phyloP scores from a whole-genome alignment of 1,284 basidiomycete species.

The Cronartium quercuum region DNA sequence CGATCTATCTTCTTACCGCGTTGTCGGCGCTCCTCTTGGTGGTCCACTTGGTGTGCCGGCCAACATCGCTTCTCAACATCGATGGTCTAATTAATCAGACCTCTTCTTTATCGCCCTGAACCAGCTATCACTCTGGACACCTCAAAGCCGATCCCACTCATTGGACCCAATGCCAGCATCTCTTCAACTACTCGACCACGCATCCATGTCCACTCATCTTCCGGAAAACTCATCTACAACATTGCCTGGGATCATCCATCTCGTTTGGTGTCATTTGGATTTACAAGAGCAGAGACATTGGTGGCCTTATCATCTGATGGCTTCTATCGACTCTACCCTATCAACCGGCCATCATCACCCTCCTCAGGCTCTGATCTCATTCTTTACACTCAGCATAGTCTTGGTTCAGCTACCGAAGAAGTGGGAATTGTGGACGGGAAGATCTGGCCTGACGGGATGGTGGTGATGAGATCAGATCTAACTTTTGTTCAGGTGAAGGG shows the following conservation, averaged over 20 bases:
- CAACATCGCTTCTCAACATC: not conserved
- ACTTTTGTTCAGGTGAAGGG: constrained; percentile 61
- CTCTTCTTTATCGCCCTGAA: not conserved
- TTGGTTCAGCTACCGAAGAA: constrained; percentile 78
- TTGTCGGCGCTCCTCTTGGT: constrained; percentile 24
- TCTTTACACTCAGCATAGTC: constrained; percentile 71
- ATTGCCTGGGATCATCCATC: constrained; percentile 37
- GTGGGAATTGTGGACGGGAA: constrained; percentile 71
- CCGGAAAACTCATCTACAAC: constrained; percentile 11
- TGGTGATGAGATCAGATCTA: constrained; percentile 72
- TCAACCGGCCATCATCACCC: constrained; percentile 50
- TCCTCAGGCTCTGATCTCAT: constrained; percentile 55
- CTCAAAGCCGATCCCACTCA: constrained; percentile 25
- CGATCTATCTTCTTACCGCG: constrained; percentile 23
- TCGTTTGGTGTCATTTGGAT: constrained; percentile 68
- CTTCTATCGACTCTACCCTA: constrained; percentile 78
- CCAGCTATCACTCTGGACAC: constrained; percentile 32
- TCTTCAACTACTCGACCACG: constrained; percentile 18
- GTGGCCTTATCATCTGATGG: constrained; percentile 88
- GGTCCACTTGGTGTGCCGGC: constrained; percentile 23
- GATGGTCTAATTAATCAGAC: not conserved
- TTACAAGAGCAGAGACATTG: constrained; percentile 71
- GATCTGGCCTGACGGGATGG: constrained; percentile 77
- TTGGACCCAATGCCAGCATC: constrained; percentile 1
- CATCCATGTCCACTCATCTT: constrained; percentile 22